Evolutionary conservation across 2,329 filamentous ascomycete species (phyloP), one percentile per base, ranked within the genome.

Genomic region (Xylariaceae sp.): DNA sequence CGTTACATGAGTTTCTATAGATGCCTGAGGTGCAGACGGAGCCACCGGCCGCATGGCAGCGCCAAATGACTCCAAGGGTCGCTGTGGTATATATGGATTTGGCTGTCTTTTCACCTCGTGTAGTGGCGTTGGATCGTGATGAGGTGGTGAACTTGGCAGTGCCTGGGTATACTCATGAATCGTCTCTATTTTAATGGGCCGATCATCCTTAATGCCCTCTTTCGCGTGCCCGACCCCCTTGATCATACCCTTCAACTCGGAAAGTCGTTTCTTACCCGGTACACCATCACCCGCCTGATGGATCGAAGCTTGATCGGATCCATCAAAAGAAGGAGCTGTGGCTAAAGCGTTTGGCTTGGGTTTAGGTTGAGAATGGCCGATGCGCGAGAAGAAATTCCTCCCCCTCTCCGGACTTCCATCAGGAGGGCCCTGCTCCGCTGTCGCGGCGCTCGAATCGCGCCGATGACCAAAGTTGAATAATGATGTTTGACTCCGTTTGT

Each of bases 391-490:
- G 55, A 79, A 73, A 1, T 75, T 74, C 37, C 69, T 70, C 64
- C 75, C 80, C 50, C 73, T 74, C 4, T 78, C 75, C 2, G 70
- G 60, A 5, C 65, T 59, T 7, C 62, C 60, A 18, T 65, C 62
- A 13, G 64, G 55, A 9, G 67, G 63, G n/a, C 60, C 56, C 37
- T 61, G 64, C 18, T 66, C 64, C n/a, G 57, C 45, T 30, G 63
- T 66, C 45, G 59, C 64, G 51, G 45, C 51, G 52, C 60, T 71
- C 2, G 50, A 60, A 62, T 67, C 66, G 58, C 66, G 62, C 59
- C 70, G 60, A 65, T 67, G 69, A 30, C 70, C 71, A 2, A 76
- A 63, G 2, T 71, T 69, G 50, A 80, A 76, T 53, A 80, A 74
- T 15, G 74, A 73, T 35, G 74, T 70, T 1, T 65, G 67, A 47